A percentile compares a stretch with the other conserved stretches of the same genome.
These are phyloP conservation scores for Psidium guajava DNA, from an alignment of 345 rosid species.

Conservation along the genomic window DNA sequence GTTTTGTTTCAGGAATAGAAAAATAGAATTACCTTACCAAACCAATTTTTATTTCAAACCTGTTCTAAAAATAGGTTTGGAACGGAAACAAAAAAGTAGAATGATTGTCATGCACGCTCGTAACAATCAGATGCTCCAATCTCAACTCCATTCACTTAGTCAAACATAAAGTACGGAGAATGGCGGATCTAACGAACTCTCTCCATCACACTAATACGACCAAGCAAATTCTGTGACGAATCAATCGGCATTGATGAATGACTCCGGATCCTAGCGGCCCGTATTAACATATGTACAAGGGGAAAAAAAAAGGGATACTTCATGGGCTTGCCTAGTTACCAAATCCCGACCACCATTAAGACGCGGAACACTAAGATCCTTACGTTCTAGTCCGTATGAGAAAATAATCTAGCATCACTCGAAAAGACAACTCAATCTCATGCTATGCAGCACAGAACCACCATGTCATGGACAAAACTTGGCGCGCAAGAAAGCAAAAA, in stretches of 20 bases:
- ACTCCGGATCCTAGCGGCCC: fast-evolving
- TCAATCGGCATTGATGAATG: background rate
- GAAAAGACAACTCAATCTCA: background rate
- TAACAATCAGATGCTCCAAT: background rate
- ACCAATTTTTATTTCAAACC: too few species aligned
- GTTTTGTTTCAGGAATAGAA: too few species aligned
- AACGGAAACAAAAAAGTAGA: too few species aligned
- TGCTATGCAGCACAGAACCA: background rate
- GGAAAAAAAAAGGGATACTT: background rate
- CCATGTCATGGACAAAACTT: background rate
- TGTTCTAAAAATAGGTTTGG: too few species aligned
- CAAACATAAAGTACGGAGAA: background rate
- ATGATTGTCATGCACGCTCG: too few species aligned
- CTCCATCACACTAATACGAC: background rate
- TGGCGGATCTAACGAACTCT: background rate
- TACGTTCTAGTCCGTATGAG: background rate
- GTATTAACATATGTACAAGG: background rate
- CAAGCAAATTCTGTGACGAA: background rate
- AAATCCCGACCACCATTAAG: background rate
- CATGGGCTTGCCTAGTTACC: background rate
- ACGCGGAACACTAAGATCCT: background rate
- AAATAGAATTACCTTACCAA: too few species aligned
- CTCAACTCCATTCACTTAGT: background rate
- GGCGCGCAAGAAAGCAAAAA: background rate
- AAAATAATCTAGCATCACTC: background rate